Evolutionary conservation across 2,329 filamentous ascomycete genomes (phyloP).

Genomic region (Aureobasidium namibiae): DNA sequence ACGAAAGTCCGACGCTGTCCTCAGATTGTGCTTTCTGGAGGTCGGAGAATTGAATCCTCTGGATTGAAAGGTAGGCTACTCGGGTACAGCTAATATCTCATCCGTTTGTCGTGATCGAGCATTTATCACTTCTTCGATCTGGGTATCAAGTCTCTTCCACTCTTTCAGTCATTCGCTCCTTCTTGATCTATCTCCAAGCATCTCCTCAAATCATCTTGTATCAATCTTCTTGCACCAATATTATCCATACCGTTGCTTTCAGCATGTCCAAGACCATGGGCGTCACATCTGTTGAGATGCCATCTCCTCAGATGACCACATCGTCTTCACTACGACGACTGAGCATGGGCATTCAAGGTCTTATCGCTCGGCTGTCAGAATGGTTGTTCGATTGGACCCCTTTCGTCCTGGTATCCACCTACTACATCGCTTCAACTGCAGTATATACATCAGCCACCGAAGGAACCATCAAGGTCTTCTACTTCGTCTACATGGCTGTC

Average conservation of each 20-base stretch:
- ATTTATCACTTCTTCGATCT: not conserved
- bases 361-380: slow-evolving; percentile 18
- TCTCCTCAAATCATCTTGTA: not conserved
- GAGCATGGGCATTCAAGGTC: not conserved
- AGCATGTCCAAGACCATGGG: not conserved
- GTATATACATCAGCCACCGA: slow-evolving; percentile 23
- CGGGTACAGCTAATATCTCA: not conserved
- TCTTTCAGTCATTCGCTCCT: not conserved
- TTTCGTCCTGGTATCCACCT: slow-evolving; percentile 22
- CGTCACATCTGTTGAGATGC: not conserved
- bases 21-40: not conserved
- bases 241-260: not conserved
- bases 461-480: slow-evolving; percentile 24
- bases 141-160: not conserved
- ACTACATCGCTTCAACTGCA: slow-evolving; percentile 24
- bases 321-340: not conserved
- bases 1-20: not conserved
- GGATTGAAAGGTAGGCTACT: not conserved
- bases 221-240: too few species aligned
- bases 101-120: not conserved
- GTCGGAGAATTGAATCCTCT: not conserved
- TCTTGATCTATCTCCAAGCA: not conserved
- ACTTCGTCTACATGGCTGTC: slow-evolving; percentile 26
- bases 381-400: slow-evolving; percentile 26
- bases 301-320: not conserved